Evolutionary conservation across 148 eudicot species (phyloP).

Genomic region (Dianthus caryophyllus): DNA sequence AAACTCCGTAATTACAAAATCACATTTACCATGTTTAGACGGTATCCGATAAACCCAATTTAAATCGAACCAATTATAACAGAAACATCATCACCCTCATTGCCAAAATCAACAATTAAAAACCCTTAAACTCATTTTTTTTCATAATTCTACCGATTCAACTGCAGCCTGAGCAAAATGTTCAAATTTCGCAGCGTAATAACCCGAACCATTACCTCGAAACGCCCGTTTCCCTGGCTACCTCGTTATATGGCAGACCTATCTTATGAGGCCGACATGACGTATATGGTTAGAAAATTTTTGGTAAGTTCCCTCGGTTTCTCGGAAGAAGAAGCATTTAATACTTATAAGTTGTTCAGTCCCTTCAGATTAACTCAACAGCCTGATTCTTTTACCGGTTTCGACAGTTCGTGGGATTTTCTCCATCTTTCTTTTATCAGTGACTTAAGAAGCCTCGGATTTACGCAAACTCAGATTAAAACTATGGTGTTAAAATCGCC

Average conservation of each 20-base stretch:
- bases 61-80: no score
- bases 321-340: slow-evolving; percentile 28
- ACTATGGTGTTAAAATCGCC: slow-evolving; percentile 12
- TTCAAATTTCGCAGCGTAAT: slow-evolving; percentile 11
- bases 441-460: slow-evolving; percentile 16
- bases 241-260: neutral
- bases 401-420: no score
- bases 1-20: no score
- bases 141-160: no score
- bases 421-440: no score
- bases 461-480: slow-evolving; percentile 27
- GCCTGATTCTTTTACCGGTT: slow-evolving; percentile 21
- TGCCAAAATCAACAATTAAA: no score
- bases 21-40: no score
- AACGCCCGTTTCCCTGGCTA: neutral
- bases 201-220: neutral
- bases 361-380: slow-evolving; percentile 17
- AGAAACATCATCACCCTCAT: no score
- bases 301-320: slow-evolving; percentile 29
- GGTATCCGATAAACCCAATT: no score
- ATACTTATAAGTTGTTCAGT: slow-evolving; percentile 21
- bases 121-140: no score
- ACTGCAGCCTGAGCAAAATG: neutral
- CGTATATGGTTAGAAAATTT: no score
- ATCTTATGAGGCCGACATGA: no score